These are phyloP conservation scores for Dactylella cylindrospora DNA, from an alignment of 2,329 filamentous ascomycete species.

Conservation along the genomic window DNA sequence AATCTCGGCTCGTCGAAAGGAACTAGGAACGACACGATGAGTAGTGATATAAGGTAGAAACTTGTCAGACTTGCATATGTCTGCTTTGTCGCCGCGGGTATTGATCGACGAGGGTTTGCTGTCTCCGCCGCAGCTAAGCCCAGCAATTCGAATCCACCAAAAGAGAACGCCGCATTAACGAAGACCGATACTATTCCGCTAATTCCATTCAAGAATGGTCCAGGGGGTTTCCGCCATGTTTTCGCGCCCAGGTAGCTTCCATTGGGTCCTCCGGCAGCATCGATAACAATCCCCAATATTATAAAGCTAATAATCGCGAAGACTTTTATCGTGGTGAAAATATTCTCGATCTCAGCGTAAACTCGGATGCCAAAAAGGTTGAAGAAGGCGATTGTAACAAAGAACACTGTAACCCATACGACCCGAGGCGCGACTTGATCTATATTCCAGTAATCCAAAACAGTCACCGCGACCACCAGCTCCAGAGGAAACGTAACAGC, in stretches of 20 bases:
- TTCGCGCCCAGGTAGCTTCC: constrained; percentile 52
- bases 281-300: constrained; percentile 50
- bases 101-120: constrained; percentile 57
- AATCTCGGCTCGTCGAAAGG: constrained; percentile 52
- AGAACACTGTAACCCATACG: constrained; percentile 62
- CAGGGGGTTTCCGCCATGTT: constrained; percentile 53
- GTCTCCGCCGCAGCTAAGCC: constrained; percentile 59
- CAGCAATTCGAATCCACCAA: constrained; percentile 59
- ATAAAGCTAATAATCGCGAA: constrained; percentile 64
- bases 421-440: constrained; percentile 51
- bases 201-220: constrained; percentile 56
- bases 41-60: constrained; percentile 56
- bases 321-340: constrained; percentile 62
- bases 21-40: constrained; percentile 56
- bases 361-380: constrained; percentile 62
- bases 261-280: constrained; percentile 53
- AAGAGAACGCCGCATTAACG: constrained; percentile 61
- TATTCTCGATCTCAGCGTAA: constrained; percentile 63
- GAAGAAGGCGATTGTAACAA: constrained; percentile 58
- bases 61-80: constrained; percentile 57
- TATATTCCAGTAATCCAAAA: constrained; percentile 60
- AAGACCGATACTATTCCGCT: constrained; percentile 60
- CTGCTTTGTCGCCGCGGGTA: constrained; percentile 56
- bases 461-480: constrained; percentile 59
- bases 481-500: constrained; percentile 60